Evolutionary conservation across 2,329 filamentous ascomycete genomes (phyloP).

Genomic region (Endothia cerciana): DNA sequence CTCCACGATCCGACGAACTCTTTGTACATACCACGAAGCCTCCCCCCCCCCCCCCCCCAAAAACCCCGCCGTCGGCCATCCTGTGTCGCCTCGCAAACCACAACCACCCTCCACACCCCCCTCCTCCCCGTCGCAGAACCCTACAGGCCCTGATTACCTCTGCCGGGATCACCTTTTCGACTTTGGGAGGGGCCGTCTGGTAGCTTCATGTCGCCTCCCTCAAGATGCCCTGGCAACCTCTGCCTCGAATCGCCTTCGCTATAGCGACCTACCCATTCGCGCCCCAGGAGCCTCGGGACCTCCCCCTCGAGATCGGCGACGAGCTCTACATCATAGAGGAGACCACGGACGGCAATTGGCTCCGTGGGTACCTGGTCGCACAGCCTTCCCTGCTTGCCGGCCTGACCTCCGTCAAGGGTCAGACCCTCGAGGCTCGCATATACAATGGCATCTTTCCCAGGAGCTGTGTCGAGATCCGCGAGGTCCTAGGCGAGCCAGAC

Average conservation of each 20-base stretch:
- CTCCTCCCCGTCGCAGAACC: background rate
- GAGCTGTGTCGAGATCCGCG: constrained; percentile 92
- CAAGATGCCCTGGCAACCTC: constrained; percentile 92
- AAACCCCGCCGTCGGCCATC: no score
- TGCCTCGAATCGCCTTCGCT: constrained; percentile 96
- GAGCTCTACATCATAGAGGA: constrained; percentile 99
- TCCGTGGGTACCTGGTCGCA: constrained; percentile 91
- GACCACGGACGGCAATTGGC: constrained; percentile 89
- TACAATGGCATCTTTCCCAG: constrained; percentile 98
- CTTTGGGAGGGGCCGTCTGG: constrained; percentile 4
- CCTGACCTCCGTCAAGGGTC: constrained; percentile 85
- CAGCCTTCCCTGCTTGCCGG: constrained; percentile 91
- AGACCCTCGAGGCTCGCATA: constrained; percentile 91
- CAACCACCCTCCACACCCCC: background rate
- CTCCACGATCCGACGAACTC: background rate
- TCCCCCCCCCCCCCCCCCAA: background rate
- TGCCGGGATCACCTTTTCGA: background rate
- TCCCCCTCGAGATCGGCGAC: constrained; percentile 96
- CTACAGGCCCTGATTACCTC: background rate
- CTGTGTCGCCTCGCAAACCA: no score
- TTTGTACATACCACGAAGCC: background rate
- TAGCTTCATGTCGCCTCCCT: constrained; percentile 29
- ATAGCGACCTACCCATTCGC: constrained; percentile 95
- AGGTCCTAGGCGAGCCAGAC: constrained; percentile 80
- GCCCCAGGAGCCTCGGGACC: constrained; percentile 82